These are phyloP conservation scores for Lachancea kluyveri DNA, from an alignment of 805 yeast species.

Conservation along the genomic window DNA sequence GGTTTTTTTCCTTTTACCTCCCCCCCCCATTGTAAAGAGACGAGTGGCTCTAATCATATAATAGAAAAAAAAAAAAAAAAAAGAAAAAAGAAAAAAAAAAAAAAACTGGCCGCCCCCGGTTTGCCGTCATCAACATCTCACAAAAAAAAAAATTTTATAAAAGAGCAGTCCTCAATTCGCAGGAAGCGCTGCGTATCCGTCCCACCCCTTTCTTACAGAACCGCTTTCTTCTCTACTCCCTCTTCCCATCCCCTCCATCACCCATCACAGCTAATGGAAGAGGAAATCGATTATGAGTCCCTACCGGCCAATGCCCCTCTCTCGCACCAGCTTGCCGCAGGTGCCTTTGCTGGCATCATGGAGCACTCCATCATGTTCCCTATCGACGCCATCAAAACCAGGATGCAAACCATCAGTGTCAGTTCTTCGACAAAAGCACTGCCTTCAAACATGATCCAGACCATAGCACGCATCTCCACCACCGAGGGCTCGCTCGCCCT, in stretches of 20 bases:
- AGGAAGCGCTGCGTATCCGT: too few species aligned
- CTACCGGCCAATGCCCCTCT: slow-evolving; percentile 83
- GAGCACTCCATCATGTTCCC: slow-evolving; percentile 98
- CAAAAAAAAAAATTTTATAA: too few species aligned
- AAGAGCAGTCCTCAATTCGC: too few species aligned
- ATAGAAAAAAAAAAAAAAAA: too few species aligned
- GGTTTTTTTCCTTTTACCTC: too few species aligned
- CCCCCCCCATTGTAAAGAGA: too few species aligned
- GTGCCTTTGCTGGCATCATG: slow-evolving; percentile 99
- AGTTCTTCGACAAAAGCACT: slow-evolving; percentile 23
- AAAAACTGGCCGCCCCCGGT: too few species aligned
- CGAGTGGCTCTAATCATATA: too few species aligned
- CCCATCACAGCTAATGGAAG: too few species aligned
- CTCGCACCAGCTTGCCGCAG: slow-evolving; percentile 78
- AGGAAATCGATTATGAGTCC: slow-evolving; percentile 83
- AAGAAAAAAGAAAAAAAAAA: too few species aligned
- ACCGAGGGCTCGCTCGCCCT: slow-evolving; percentile 83
- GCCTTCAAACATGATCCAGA: slow-evolving; percentile 42
- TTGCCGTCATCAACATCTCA: too few species aligned
- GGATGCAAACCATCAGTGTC: slow-evolving; percentile 59
- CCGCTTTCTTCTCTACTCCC: neutral
- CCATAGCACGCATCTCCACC: slow-evolving; percentile 71
- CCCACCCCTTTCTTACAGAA: slow-evolving; percentile 1
- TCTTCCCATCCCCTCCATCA: too few species aligned
- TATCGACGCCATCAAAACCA: slow-evolving; percentile 89